Percentiles rank a stretch among this genome's conserved stretches.
Evolutionary conservation across 2,329 filamentous ascomycete species (phyloP).

Genomic region (Venturia carpophila): DNA sequence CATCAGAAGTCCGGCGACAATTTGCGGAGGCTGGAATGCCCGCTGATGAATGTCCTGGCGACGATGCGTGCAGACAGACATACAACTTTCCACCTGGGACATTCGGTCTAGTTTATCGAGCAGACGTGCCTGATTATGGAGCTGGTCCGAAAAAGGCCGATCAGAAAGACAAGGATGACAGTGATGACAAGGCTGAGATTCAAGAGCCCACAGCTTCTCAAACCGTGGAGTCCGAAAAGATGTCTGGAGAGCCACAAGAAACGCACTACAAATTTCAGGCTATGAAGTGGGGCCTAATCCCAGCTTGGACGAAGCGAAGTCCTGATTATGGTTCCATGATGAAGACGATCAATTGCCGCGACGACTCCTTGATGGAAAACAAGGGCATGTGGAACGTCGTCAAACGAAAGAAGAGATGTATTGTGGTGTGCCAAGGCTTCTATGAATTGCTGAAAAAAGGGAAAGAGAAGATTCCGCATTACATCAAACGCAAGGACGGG

Average conservation of each 20-base stretch:
- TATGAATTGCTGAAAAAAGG: constrained; percentile 90
- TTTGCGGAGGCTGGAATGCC: constrained; percentile 68
- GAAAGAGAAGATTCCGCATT: constrained; percentile 80
- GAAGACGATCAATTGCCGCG: constrained; percentile 91
- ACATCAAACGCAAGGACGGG: constrained; percentile 71
- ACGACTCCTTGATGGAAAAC: constrained; percentile 69
- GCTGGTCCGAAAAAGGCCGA: constrained; percentile 32
- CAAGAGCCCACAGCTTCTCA: constrained; percentile 14
- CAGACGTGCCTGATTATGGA: constrained; percentile 58
- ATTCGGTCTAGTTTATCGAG: constrained; percentile 77
- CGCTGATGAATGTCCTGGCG: constrained; percentile 61
- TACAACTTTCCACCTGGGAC: constrained; percentile 93
- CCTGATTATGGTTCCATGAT: constrained; percentile 70
- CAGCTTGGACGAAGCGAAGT: constrained; percentile 83
- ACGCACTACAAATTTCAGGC: constrained; percentile 73
- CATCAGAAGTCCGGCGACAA: constrained; percentile 65
- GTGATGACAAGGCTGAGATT: constrained; percentile 23
- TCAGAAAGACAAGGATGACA: constrained; percentile 22
- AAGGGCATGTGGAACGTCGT: constrained; percentile 87
- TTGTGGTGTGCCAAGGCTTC: constrained; percentile 85
- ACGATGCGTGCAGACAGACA: constrained; percentile 62
- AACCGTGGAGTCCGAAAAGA: constrained; percentile 20
- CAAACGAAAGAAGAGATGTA: constrained; percentile 81
- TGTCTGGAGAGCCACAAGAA: constrained; percentile 23
- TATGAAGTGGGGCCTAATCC: constrained; percentile 95